Evolutionary conservation across 2,329 filamentous ascomycete genomes (phyloP), one percentile per base, ranked within the genome.

Genomic region (Sporothrix sp.): DNA sequence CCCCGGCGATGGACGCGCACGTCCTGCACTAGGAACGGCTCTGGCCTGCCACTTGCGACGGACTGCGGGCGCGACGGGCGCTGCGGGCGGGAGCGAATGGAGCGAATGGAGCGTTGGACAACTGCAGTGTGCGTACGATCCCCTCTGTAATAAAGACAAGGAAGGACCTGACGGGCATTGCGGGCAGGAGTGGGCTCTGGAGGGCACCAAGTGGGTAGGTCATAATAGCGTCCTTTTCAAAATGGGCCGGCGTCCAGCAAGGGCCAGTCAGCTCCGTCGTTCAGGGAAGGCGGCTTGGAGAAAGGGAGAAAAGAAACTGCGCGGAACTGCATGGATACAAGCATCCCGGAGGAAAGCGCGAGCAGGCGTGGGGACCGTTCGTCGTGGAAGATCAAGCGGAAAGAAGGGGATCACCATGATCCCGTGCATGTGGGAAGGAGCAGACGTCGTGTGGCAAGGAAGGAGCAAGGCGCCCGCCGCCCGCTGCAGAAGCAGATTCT

Each of bases 11-110:
- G 30, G 20, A 35, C 28, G 14, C 20, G 43, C 43, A 35, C 35
- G 25, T 38, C 23, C 45, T 30, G 25, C 33, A 39, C 35, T 48
- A 48, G 18, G 18, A 21, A 47, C 25, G 25, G 28, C 46, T 36
- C 43, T 36, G 37, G 35, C 46, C 46, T 42, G 30, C 42, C 46
- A 49, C 20, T 40, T 45, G 30, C 30, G 37, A 42, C 46, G 46
- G 46, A 27, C 28, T n/a, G 28, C 37, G 46, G 46, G 27, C 46
- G 46, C 45, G 25, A 38, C 45, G 33, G 44, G 44, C 32, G 44
- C 30, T 35, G 43, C 43, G 32, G 45, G 46, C 36, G 46, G 46
- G 46, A 48, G 25, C 36, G 46, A 38, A 48, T 47, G 46, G 46
- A 48, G 25, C 36, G 46, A 38, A 48, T 47, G 44, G 44, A 9